Conservation (phyloP, 140 eudicot species). For the Ambrosia hybrid region DNA sequence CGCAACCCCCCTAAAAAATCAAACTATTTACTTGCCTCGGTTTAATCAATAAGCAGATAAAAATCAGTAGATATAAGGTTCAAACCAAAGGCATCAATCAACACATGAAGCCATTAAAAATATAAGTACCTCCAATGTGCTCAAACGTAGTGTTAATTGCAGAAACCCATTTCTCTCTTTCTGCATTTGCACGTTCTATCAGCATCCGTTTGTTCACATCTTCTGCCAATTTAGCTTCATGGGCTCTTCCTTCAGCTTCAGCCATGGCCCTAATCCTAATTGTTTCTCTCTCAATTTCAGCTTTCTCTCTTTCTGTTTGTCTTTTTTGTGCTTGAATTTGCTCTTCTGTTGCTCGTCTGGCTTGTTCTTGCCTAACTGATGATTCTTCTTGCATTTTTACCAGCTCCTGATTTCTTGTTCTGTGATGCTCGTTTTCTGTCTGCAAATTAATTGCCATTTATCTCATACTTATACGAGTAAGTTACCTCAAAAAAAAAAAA, state of each 20-base stretch:
- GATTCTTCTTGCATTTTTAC: conserved; percentile 98
- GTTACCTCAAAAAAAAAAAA: too few relatives aligned
- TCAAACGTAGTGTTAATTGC: conserved; percentile 96
- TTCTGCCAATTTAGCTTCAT: conserved; percentile 94
- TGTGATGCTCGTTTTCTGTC: conserved; percentile 92
- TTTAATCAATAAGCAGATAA: conserved; percentile 15
- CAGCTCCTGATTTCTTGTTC: conserved; percentile 93
- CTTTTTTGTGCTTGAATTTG: conserved; percentile 92
- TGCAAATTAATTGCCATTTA: conserved; percentile 25
- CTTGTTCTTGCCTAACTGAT: conserved; percentile 76
- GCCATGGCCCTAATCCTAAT: conserved; percentile 85
- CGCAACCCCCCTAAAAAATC: conserved; percentile 71
- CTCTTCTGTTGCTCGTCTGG: conserved; percentile 94
- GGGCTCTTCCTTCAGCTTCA: conserved; percentile 95
- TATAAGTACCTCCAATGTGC: conserved; percentile 65
- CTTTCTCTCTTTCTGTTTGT: conserved; percentile 93
- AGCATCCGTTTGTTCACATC: conserved; percentile 86
- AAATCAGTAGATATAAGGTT: not conserved
- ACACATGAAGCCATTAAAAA: not conserved
- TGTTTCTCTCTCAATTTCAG: conserved; percentile 91
- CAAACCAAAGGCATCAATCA: not conserved
- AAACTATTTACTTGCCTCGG: not conserved
- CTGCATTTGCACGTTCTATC: conserved; percentile 85
- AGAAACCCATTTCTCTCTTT: conserved; percentile 95
- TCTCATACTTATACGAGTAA: not conserved